A percentile compares a stretch with the other conserved stretches of the same genome.
Conservation (phyloP, 1,284 basidiomycete species). For the Ustilago curta region DNA sequence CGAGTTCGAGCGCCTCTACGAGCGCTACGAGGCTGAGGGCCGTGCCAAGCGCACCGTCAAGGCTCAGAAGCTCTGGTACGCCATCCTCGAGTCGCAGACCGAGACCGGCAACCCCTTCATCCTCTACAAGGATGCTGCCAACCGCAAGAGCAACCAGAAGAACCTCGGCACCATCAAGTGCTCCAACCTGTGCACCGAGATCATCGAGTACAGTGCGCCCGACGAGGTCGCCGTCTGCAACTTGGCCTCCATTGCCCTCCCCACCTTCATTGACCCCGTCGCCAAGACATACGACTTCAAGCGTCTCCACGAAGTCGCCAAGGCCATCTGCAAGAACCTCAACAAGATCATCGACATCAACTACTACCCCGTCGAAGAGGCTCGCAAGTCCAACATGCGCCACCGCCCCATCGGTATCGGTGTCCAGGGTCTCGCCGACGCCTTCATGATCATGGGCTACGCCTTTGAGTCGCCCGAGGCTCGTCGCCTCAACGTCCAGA, state of each 20-base stretch:
- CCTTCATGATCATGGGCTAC: conserved; percentile 96
- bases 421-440: conserved; percentile 96
- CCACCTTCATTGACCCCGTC: conserved; percentile 71
- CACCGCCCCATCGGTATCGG: conserved; percentile 98
- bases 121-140: conserved; percentile 83
- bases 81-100: conserved; percentile 94
- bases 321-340: conserved; percentile 78
- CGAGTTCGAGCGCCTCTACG: conserved; percentile 91
- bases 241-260: conserved; percentile 95
- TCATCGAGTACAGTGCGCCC: conserved; percentile 97
- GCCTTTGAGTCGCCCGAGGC: conserved; percentile 93
- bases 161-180: conserved; percentile 99
- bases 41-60: conserved; percentile 87
- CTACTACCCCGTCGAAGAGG: conserved; percentile 90
- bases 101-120: conserved; percentile 99
- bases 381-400: conserved; percentile 92
- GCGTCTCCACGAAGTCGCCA: conserved; percentile 92
- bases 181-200: conserved; percentile 98
- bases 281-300: conserved; percentile 81
- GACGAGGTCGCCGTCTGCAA: conserved; percentile 99
- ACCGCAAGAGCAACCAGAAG: conserved; percentile 82
- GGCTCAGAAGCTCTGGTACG: conserved; percentile 99
- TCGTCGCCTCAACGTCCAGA: conserved; percentile 89
- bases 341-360: conserved; percentile 95
- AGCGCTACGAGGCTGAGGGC: conserved; percentile 90